These are phyloP conservation scores for Lagerstroemia speciosa DNA, from an alignment of 345 rosid species.

Conservation along the genomic window DNA sequence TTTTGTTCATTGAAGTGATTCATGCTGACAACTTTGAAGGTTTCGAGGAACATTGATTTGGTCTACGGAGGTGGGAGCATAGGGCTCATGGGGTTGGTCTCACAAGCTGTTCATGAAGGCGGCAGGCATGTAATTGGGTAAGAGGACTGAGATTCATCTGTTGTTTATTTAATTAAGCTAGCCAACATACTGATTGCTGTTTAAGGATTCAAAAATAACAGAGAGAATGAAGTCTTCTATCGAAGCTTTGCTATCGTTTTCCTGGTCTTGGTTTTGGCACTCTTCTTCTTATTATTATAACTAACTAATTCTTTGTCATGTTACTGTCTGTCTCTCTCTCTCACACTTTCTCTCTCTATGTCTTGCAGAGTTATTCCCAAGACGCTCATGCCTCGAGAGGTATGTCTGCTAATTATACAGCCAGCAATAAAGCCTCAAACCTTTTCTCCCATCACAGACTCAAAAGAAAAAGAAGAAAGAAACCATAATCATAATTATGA, in stretches of 20 bases:
- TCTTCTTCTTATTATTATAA: too few species aligned
- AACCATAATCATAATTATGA: too few species aligned
- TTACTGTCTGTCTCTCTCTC: constrained; percentile 35
- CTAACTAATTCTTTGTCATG: constrained; percentile 46
- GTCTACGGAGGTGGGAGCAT: constrained; percentile 99
- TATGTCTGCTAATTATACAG: constrained; percentile 38
- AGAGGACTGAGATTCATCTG: background rate
- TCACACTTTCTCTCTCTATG: constrained; percentile 20
- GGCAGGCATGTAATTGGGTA: constrained; percentile 99
- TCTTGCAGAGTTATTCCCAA: constrained; percentile 91
- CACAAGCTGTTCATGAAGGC: constrained; percentile 99
- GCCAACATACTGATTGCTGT: background rate
- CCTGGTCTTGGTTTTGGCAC: too few species aligned
- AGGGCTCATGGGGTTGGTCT: constrained; percentile 97
- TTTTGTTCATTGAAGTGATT: too few species aligned
- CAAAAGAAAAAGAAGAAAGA: too few species aligned
- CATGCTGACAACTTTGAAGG: constrained; percentile 32
- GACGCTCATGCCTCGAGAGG: constrained; percentile 99
- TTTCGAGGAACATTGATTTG: constrained; percentile 90
- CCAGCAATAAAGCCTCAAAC: constrained; percentile 30
- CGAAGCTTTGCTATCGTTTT: too few species aligned
- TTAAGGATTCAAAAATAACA: background rate
- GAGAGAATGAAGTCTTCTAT: too few species aligned
- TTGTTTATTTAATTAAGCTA: background rate
- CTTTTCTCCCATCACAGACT: constrained; percentile 17